phyloP scores from a whole-genome alignment of 352 stramenopile genomes.

The Globisporangium alternatum region DNA sequence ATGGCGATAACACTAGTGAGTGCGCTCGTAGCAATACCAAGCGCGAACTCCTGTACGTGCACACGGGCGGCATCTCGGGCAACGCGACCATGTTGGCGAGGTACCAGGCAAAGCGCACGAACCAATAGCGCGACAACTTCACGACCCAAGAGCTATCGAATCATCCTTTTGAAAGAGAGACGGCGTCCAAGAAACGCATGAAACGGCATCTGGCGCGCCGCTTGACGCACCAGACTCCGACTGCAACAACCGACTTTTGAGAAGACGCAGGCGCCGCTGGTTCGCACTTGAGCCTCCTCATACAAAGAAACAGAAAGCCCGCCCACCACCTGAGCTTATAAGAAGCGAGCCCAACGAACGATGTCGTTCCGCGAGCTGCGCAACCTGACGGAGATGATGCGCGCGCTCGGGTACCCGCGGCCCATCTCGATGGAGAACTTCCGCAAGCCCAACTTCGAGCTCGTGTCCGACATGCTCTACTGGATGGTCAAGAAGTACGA shows the following conservation, averaged over 20 bases:
- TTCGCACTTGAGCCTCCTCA: not conserved
- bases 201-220: conserved; percentile 14
- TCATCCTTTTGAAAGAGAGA: not conserved
- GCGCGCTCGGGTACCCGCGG: conserved; percentile 91
- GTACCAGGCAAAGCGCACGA: conserved; percentile 38
- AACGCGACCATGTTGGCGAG: conserved; percentile 73
- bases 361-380: conserved; percentile 88
- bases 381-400: conserved; percentile 96
- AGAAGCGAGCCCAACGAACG: not conserved
- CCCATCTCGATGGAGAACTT: conserved; percentile 94
- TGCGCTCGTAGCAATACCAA: not conserved
- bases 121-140: not conserved
- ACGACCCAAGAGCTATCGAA: not conserved
- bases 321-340: not conserved
- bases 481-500: conserved; percentile 96
- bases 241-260: conserved; percentile 1
- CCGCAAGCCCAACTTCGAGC: conserved; percentile 94
- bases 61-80: conserved; percentile 72
- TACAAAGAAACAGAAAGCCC: conserved; percentile 1
- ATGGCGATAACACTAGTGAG: not conserved
- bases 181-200: not conserved
- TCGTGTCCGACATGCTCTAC: conserved; percentile 95
- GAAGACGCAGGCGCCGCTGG: not conserved
- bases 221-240: not conserved
- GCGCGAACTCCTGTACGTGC: conserved; percentile 73